phyloP scores from a whole-genome alignment of 2,329 filamentous ascomycete species.

The Verticillium albo-atrum region DNA sequence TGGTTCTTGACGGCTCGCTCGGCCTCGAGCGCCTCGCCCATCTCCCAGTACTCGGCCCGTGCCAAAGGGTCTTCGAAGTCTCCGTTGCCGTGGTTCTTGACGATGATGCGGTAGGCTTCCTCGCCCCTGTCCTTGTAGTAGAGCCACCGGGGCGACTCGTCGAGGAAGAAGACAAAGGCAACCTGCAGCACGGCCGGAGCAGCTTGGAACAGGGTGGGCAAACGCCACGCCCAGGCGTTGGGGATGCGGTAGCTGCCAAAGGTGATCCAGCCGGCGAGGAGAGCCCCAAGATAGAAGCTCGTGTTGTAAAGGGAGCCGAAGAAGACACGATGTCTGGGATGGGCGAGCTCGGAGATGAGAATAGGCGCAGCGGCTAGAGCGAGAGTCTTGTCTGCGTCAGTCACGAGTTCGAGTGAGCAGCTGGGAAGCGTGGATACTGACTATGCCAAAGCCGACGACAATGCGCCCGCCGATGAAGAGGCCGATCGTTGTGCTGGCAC shows the following conservation, averaged over 20 bases:
- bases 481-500: constrained; percentile 15
- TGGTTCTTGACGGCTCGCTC: not conserved
- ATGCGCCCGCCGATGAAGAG: constrained; percentile 24
- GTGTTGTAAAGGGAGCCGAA: constrained; percentile 27
- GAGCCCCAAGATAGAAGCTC: not conserved
- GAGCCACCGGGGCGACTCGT: constrained; percentile 32
- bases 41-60: constrained; percentile 23
- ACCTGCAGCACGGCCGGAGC: constrained; percentile 7
- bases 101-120: constrained; percentile 17
- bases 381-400: constrained; percentile 10
- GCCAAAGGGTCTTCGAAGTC: constrained; percentile 17
- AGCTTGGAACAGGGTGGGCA: constrained; percentile 41
- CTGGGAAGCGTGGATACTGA: not conserved
- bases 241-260: constrained; percentile 34
- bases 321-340: constrained; percentile 25
- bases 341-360: constrained; percentile 26
- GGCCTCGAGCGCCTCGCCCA: not conserved
- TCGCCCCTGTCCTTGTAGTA: constrained; percentile 25
- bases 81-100: constrained; percentile 6
- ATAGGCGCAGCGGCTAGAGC: constrained; percentile 23
- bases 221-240: constrained; percentile 41
- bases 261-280: constrained; percentile 22
- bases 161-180: constrained; percentile 23
- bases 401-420: not conserved
- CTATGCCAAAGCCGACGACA: constrained; percentile 25